A percentile compares a stretch with the other conserved stretches of the same genome.
These are phyloP conservation scores for Reticulascus tulasneorum DNA, from an alignment of 2,329 filamentous ascomycete species.

Conservation along the genomic window DNA sequence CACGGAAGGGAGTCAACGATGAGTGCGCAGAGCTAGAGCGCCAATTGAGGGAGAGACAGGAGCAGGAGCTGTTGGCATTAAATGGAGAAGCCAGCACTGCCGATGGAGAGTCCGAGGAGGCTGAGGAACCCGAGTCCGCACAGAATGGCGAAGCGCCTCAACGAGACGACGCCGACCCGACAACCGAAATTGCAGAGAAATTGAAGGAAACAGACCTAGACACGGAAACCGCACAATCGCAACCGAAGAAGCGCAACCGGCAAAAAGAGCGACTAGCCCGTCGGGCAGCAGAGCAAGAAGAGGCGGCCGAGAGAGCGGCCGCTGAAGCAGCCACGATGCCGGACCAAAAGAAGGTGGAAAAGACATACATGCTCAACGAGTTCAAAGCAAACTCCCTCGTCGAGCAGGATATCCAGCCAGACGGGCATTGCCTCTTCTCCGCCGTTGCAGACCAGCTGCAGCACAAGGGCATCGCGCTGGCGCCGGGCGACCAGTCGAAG, in stretches of 20 bases:
- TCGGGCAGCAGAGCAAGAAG: constrained; percentile 79
- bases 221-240: constrained; percentile 14
- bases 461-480: constrained; percentile 43
- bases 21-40: constrained; percentile 72
- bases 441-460: constrained; percentile 82
- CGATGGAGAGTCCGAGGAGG: constrained; percentile 3
- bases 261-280: constrained; percentile 89
- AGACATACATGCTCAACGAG: constrained; percentile 62
- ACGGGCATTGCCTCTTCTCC: constrained; percentile 93
- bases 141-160: constrained; percentile 19
- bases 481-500: constrained; percentile 2
- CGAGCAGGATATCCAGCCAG: constrained; percentile 78
- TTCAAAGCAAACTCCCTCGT: constrained; percentile 61
- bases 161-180: too few relatives aligned
- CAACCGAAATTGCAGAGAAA: constrained; percentile 20
- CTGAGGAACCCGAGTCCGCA: constrained; percentile 5
- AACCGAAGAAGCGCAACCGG: constrained; percentile 74
- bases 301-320: constrained; percentile 62
- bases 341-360: constrained; percentile 68
- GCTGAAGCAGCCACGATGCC: constrained; percentile 72
- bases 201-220: constrained; percentile 3
- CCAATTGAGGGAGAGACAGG: constrained; percentile 62
- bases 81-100: constrained; percentile 18
- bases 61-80: constrained; percentile 50
- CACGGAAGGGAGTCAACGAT: constrained; percentile 67